A percentile compares a stretch with the other conserved stretches of the same genome.
Evolutionary conservation across 106 monocot species (phyloP).

Genomic region (Hemerocallis citrina): DNA sequence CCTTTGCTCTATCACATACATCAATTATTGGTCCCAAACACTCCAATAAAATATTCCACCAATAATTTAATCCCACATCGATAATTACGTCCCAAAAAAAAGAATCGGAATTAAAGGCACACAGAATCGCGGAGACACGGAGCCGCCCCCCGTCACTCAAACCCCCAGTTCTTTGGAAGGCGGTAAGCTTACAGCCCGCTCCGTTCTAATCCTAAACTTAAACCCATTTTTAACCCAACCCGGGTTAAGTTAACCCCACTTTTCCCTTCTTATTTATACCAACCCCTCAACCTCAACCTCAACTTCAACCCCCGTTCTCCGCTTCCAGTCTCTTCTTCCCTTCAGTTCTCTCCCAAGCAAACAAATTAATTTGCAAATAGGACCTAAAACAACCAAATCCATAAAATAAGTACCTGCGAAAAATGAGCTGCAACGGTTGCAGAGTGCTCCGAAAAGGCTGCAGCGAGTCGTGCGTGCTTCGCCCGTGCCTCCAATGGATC

Average conservation of each 20-base stretch:
- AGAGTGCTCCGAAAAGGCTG: conserved; percentile 54
- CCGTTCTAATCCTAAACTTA: not conserved
- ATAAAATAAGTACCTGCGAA: not conserved
- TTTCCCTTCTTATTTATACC: conserved; percentile 17
- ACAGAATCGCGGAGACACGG: conserved; percentile 63
- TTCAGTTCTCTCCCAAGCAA: not conserved
- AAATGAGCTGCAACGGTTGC: conserved; percentile 69
- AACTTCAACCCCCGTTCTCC: not conserved
- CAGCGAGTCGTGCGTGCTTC: conserved; percentile 44
- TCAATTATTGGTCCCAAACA: too few species aligned
- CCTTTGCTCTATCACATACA: too few species aligned
- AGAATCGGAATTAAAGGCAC: conserved; percentile 29
- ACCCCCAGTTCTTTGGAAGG: not conserved
- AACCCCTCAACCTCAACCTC: conserved; percentile 8
- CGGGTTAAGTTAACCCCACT: conserved; percentile 16
- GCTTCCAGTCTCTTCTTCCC: conserved; percentile 3
- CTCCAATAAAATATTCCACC: too few species aligned
- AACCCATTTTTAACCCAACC: conserved; percentile 2
- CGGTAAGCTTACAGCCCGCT: conserved; percentile 5
- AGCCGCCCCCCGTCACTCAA: conserved; percentile 34
- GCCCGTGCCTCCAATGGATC: conserved; percentile 46
- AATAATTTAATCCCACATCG: too few species aligned
- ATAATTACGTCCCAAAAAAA: not conserved
- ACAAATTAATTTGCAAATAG: not conserved
- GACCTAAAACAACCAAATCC: not conserved